Evolutionary conservation across 768 basidiomycete genomes (phyloP), one percentile per base, ranked within the genome.

Genomic region (Tricholoma saponaceum): DNA sequence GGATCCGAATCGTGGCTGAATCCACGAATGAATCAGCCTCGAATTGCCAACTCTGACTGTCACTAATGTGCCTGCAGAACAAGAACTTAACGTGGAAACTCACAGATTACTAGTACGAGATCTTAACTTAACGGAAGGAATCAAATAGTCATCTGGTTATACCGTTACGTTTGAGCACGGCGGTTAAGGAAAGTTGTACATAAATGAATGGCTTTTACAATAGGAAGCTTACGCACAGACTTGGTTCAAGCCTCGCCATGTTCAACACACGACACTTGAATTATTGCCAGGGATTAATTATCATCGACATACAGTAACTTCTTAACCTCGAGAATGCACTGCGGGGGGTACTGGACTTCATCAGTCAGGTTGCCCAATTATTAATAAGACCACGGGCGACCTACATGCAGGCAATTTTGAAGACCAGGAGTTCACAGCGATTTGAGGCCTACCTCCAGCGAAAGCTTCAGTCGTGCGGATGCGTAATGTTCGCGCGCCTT

Each of bases 381-480:
- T n/a, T n/a, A n/a, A n/a, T n/a, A 35, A 54, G 12, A 30, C 3
- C 6, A 18, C 30, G 33, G 54, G 51, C 25, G n/a, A 51, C 68
- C 23, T 60, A 75, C 74, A 67, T 50, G 71, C 62, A 41, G 79
- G 79, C 18, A 70, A 70, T 58, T 66, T 64, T n/a, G 76, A 76
- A 9, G 73, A 74, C 68, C 73, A 82, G 23, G 64, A 70, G 63
- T 79, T 79, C 28, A 80, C 78, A 0, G 67, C 73, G 46, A 81
- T 70, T 54, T 72, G 70, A 5, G 80, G 80, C 10, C 80, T 68
- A 3, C 77, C 79, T 20, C 79, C 78, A 10, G 77, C 78, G 58
- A 80, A 82, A 8, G 79, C 71, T 37, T 70, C 69, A 6, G 77
- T 80, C 4, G 78, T 79, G 30, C 75, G 71, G 53, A 81, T 80